Conservation (phyloP, 345 rosid species). For the Turnera subulata region DNA sequence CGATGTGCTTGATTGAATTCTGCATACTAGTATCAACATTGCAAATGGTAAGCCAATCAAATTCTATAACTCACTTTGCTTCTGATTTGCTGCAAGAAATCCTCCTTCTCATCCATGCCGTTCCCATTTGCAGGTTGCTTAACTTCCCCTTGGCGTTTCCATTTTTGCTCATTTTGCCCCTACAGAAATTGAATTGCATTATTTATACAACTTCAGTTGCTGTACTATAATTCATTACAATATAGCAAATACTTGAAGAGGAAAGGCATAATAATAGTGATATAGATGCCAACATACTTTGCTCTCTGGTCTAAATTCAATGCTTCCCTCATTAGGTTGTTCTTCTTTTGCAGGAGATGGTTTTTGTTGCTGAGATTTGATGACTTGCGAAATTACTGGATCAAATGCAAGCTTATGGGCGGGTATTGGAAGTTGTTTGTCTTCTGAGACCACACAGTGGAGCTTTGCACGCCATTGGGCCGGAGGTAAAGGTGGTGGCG, state of each 20-base stretch:
- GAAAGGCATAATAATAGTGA: not conserved
- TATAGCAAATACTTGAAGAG: not conserved
- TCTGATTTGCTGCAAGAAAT: constrained; percentile 81
- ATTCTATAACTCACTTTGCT: constrained; percentile 53
- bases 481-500: constrained; percentile 79
- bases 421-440: constrained; percentile 28
- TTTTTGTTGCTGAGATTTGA: constrained; percentile 30
- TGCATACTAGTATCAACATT: not conserved
- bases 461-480: constrained; percentile 58
- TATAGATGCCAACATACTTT: constrained; percentile 40
- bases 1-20: too few relatives aligned
- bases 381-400: constrained; percentile 25
- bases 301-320: constrained; percentile 32
- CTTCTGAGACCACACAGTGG: constrained; percentile 29
- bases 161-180: constrained; percentile 45
- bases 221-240: not conserved
- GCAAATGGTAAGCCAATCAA: not conserved
- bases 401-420: constrained; percentile 31
- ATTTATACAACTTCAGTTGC: constrained; percentile 12
- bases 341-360: constrained; percentile 34
- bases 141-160: constrained; percentile 36
- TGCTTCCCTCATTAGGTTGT: constrained; percentile 24
- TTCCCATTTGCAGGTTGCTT: constrained; percentile 32
- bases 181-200: constrained; percentile 18
- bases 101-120: constrained; percentile 57